phyloP scores from a whole-genome alignment of 1,284 basidiomycete species.

The Xerocomus cyaneibrunnescens region DNA sequence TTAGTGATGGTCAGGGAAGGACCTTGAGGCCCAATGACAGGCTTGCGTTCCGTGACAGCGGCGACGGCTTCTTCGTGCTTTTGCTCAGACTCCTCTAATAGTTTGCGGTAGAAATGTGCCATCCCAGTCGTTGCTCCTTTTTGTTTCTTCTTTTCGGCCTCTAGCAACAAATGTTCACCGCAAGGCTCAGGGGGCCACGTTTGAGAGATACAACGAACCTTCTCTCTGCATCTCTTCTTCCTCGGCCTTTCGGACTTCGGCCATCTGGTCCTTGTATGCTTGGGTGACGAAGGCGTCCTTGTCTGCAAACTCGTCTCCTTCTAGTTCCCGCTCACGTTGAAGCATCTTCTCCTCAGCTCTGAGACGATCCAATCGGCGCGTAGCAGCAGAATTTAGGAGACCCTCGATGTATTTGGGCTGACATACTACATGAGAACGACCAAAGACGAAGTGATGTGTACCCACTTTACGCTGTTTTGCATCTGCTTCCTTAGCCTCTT shows the following conservation, averaged over 20 bases:
- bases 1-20: slow-evolving; percentile 67
- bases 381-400: slow-evolving; percentile 82
- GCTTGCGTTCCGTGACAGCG: slow-evolving; percentile 56
- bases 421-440: slow-evolving; percentile 15
- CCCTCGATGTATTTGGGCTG: slow-evolving; percentile 93
- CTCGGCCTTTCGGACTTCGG: slow-evolving; percentile 85
- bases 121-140: slow-evolving; percentile 68
- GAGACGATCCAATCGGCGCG: slow-evolving; percentile 86
- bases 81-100: slow-evolving; percentile 80
- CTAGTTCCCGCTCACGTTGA: slow-evolving; percentile 86
- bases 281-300: slow-evolving; percentile 98
- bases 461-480: slow-evolving; percentile 73
- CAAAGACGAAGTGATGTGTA: not conserved
- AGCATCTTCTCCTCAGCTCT: slow-evolving; percentile 99
- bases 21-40: slow-evolving; percentile 58
- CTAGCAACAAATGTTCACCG: slow-evolving; percentile 35
- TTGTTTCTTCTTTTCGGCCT: slow-evolving; percentile 62
- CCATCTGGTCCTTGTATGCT: slow-evolving; percentile 97
- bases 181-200: not conserved
- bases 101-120: slow-evolving; percentile 82
- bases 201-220: slow-evolving; percentile 51
- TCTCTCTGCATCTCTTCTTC: slow-evolving; percentile 87
- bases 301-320: slow-evolving; percentile 93
- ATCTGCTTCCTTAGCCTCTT: slow-evolving; percentile 72
- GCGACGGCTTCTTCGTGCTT: slow-evolving; percentile 83